Evolutionary conservation across 805 yeast genomes (phyloP).

Genomic region (Aciculoconidium aculeatum): DNA sequence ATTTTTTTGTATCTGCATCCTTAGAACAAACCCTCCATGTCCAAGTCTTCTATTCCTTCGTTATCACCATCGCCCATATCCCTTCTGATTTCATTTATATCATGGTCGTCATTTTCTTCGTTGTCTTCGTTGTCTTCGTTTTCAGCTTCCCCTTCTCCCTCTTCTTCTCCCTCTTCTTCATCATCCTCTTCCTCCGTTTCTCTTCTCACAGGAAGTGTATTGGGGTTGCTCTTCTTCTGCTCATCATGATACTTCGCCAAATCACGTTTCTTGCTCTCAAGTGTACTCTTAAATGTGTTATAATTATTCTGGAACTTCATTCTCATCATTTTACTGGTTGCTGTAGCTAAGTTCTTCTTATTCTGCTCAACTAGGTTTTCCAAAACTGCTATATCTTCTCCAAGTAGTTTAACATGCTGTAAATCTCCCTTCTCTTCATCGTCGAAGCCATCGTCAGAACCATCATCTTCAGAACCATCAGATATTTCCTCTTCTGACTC

Average conservation of each 20-base stretch:
- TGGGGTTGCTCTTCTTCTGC: constrained; percentile 18
- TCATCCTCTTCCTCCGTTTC: constrained; percentile 3
- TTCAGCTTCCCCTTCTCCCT: constrained; percentile 13
- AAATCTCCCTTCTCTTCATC: constrained; percentile 50
- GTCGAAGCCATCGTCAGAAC: constrained; percentile 43
- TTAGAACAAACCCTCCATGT: constrained; percentile 34
- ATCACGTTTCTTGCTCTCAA: constrained; percentile 73
- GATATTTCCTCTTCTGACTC: constrained; percentile 53
- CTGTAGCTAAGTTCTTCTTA: constrained; percentile 62
- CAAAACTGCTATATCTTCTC: constrained; percentile 81
- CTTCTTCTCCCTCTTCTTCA: constrained; percentile 18
- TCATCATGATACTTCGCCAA: constrained; percentile 32
- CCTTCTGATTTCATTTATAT: constrained; percentile 18
- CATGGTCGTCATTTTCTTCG: constrained; percentile 22
- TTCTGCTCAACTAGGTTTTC: constrained; percentile 73
- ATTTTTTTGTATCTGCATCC: too few relatives aligned
- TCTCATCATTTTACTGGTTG: constrained; percentile 78
- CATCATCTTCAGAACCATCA: constrained; percentile 48
- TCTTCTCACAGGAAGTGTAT: constrained; percentile 14
- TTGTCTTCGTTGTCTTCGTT: constrained; percentile 16
- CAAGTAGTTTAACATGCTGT: constrained; percentile 58
- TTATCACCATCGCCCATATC: constrained; percentile 9
- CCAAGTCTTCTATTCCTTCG: constrained; percentile 20
- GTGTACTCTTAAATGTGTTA: constrained; percentile 68
- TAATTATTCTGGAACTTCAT: constrained; percentile 82